Evolutionary conservation across 345 rosid genomes (phyloP), one percentile per base, ranked within the genome.

Genomic region (Brassica nigra): DNA sequence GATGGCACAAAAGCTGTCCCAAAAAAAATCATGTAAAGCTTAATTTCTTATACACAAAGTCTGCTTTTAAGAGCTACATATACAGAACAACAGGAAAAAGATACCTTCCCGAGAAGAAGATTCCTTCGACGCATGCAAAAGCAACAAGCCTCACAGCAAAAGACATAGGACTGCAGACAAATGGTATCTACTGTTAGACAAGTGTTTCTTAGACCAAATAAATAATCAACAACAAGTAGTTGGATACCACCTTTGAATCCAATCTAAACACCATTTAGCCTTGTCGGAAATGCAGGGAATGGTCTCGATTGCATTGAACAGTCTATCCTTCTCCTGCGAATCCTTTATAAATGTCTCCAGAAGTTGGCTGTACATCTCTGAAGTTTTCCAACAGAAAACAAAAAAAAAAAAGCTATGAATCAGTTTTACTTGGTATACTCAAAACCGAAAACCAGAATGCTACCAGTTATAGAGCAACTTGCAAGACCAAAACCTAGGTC

Each of bases 91-190:
- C 75, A 6, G 42, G 42, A 73, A 16, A 18, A 18, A 8, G n/a
- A 66, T 88, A 92, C 97, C 98, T 94, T 80, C 97, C 99, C 0
- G 97, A 92, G 85, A 92, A 95, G 83, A 92, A 92, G 62, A 95
- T 91, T 73, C 97, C 97, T 86, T 95, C 97, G 8, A 95, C 82
- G 42, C 98, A 91, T 33, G 97, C 92, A 82, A 94, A 94, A 75
- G 94, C 97, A 79, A 94, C 87, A 16, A 95, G 88, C 81, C 97
- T 85, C 80, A 89, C 92, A 3, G 92, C 91, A 82, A 92, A 92
- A 1, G 89, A 85, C 66, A 80, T 74, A 80, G 97, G 88, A 86
- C 99, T 92, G 86, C 84, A 86, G 16, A 47, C 55, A 47, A 42
- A 47, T 47, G 16, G 55, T 47, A 47, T 47, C 14, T 52, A 52